Conservation (phyloP, 164 flowering plant genomes). For the Hamamelis virginiana region DNA sequence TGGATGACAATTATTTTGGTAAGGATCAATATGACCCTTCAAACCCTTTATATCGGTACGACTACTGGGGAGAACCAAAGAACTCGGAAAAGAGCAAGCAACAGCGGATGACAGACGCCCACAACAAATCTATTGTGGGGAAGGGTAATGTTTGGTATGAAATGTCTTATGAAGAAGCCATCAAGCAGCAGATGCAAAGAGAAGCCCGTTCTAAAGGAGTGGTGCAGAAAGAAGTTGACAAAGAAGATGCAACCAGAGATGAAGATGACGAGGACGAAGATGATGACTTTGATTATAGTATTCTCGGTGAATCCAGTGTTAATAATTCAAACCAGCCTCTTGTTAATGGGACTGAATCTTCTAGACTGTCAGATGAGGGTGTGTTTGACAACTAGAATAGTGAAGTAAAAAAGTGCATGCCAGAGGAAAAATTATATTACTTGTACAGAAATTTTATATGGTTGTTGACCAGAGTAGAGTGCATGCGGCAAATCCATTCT, state of each 20-base stretch:
- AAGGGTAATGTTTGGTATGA: slow-evolving; percentile 83
- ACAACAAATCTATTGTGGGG: slow-evolving; percentile 81
- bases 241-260: slow-evolving; percentile 18
- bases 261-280: slow-evolving; percentile 34
- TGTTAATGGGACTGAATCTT: slow-evolving; percentile 80
- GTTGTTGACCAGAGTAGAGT: too few relatives aligned
- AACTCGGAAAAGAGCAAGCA: slow-evolving; percentile 85
- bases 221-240: slow-evolving; percentile 22
- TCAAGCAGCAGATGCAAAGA: slow-evolving; percentile 52
- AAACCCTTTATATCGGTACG: slow-evolving; percentile 74
- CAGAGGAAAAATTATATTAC: background rate
- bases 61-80: slow-evolving; percentile 98
- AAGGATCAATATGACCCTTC: slow-evolving; percentile 79
- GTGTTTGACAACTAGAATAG: slow-evolving; percentile 52
- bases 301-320: slow-evolving; percentile 32
- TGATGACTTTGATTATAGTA: slow-evolving; percentile 62
- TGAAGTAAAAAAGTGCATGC: background rate
- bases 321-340: slow-evolving; percentile 41
- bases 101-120: slow-evolving; percentile 60
- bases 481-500: too few relatives aligned
- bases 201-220: slow-evolving; percentile 41
- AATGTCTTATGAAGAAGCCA: slow-evolving; percentile 82
- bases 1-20: slow-evolving; percentile 56
- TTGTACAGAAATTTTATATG: background rate
- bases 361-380: slow-evolving; percentile 58